Percentiles rank a stretch among this genome's conserved stretches.
These are phyloP conservation scores for Lavandula angustifolia DNA, from an alignment of 257 asterid genomes.

Conservation along the genomic window DNA sequence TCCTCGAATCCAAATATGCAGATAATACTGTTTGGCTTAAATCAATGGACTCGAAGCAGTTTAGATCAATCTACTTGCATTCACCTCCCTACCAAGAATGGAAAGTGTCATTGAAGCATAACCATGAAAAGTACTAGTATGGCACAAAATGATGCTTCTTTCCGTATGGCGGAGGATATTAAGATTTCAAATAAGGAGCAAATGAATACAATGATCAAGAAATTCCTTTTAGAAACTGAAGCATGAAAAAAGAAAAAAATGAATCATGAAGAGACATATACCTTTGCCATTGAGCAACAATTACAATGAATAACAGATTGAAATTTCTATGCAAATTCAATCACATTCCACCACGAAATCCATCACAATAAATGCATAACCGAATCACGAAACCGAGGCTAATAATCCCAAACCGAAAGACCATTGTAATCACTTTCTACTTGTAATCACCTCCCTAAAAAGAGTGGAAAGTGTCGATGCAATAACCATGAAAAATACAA, in stretches of 20 bases:
- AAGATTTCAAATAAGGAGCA: background rate
- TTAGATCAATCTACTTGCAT: background rate
- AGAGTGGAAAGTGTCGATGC: conserved; percentile 11
- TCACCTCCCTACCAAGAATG: conserved; percentile 21
- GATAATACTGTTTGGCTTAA: background rate
- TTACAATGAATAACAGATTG: conserved; percentile 10
- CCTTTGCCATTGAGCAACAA: conserved; percentile 6
- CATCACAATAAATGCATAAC: conserved; percentile 29
- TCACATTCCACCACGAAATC: conserved; percentile 31
- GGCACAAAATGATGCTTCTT: conserved; percentile 15
- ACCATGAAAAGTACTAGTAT: background rate
- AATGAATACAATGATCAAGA: conserved; percentile 21
- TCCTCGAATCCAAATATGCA: conserved; percentile 13
- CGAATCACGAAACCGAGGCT: conserved; percentile 25
- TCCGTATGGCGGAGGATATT: background rate
- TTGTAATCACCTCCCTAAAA: conserved; percentile 10
- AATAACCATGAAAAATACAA: background rate
- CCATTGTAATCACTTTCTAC: too few relatives aligned
- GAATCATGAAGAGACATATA: conserved; percentile 1
- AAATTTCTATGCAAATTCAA: conserved; percentile 4
- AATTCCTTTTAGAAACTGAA: background rate
- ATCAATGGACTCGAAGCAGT: background rate
- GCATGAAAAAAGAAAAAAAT: too few relatives aligned
- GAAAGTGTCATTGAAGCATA: conserved; percentile 19
- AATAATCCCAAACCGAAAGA: conserved; percentile 26